phyloP scores from a whole-genome alignment of 1,139 yeast species.

The Saccharomycopsis hybrid region DNA sequence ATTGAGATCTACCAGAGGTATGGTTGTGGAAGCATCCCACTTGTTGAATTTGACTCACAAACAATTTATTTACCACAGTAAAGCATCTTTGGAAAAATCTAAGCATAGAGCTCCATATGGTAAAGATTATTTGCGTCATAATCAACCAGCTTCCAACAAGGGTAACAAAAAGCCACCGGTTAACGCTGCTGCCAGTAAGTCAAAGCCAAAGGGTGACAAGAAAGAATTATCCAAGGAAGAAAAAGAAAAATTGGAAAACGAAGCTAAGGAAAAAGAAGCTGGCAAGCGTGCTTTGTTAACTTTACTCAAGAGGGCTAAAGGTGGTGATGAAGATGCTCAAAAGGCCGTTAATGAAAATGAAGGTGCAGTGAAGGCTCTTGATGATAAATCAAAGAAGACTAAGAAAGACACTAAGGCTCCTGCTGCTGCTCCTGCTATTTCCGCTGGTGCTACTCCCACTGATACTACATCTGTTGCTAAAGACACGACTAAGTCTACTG shows the following conservation, averaged over 20 bases:
- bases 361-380: conserved; percentile 1
- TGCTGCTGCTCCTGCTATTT: background rate
- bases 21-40: conserved; percentile 74
- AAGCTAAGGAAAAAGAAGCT: conserved; percentile 10
- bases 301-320: conserved; percentile 18
- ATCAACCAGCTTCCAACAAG: conserved; percentile 15
- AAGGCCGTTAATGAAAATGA: conserved; percentile 2
- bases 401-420: conserved; percentile 2
- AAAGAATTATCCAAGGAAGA: conserved; percentile 23
- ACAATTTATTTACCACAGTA: conserved; percentile 72
- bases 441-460: background rate
- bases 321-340: background rate
- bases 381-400: conserved; percentile 1
- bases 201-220: conserved; percentile 20
- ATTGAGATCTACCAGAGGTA: conserved; percentile 71
- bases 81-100: conserved; percentile 44
- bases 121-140: conserved; percentile 17
- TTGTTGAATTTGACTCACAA: conserved; percentile 69
- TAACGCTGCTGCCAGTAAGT: conserved; percentile 16
- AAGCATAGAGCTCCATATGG: too few relatives aligned
- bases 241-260: conserved; percentile 8
- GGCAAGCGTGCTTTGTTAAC: conserved; percentile 12
- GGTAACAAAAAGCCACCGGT: conserved; percentile 8
- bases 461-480: background rate
- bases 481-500: too few relatives aligned